Evolutionary conservation across 2,329 filamentous ascomycete genomes (phyloP), one percentile per base, ranked within the genome.

Genomic region (Ceratocystis cacaofunesta): DNA sequence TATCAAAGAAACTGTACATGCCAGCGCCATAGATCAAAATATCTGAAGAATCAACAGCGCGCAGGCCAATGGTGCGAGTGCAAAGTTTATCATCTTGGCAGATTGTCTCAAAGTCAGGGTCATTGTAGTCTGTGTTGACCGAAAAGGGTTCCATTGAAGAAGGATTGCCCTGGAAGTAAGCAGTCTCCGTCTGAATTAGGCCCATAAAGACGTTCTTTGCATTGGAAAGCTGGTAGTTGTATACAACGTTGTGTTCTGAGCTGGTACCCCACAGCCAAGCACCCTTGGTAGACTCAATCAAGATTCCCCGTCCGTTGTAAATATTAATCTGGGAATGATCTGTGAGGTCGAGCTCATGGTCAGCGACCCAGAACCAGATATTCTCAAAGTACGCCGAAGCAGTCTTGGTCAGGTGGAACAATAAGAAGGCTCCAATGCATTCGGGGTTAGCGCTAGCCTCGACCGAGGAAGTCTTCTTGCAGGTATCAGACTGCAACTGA

Each of bases 171-270:
- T 95, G 89, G 80, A 87, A 90, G 79, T 89, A 91, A 41, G 91
- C 88, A 5, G 91, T 96, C 77, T 96, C 92, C 3, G 89, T 89
- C 77, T 96, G 92, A 71, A 95, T 90, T 62, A 89, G 77, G 10
- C 83, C 85, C 81, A 95, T 86, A 78, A 88, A 95, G 68, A 95
- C 80, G 72, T 92, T 87, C 71, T 84, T 80, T 1, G 91, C 89
- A 68, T 86, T 86, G 72, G 82, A 78, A 71, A 96, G 78, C 75
- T 95, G 88, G 78, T 95, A 96, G 78, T 96, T 92, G 78, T 89
- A 90, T 30, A 86, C 76, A 52, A 85, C 81, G 66, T 73, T 83
- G 75, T 87, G 84, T 76, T 87, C 84, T 22, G 82, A 80, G n/a
- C 82, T 78, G 1, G 89, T 94, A 78, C 78, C 91, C 76, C 87